Evolutionary conservation across 176 grass and related monocot genomes (phyloP), one percentile per base, ranked within the genome.

Genomic region (bread wheat (Triticum aestivum)): DNA sequence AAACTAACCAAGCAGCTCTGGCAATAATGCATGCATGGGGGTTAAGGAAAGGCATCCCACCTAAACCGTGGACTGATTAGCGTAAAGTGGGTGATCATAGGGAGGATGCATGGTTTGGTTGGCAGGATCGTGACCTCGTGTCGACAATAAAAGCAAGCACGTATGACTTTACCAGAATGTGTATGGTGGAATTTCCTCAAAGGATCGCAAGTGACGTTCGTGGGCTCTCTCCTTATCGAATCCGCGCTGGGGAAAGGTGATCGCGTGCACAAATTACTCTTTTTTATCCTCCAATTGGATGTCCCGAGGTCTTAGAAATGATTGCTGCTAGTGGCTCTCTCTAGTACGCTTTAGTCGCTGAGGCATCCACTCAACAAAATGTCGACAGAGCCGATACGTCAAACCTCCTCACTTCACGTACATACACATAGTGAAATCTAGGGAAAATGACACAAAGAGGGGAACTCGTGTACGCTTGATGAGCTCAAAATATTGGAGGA

Each of bases 61-160:
- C 75, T 41, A 51, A 71, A 58, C 44, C 33, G 5, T 37, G 61
- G 26, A 21, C 37, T 2, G 49, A 59, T 69, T 70, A 83, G 51
- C n/a, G 59, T 51, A 51, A 29, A 32, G 79, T 3, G 75, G 42
- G 78, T 61, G 21, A 61, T 61, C 56, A n/a, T n/a, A 52, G 41
- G 41, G 41, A 41, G 8, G 39, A 8, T 9, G 39, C 8, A 8
- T 6, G 2, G 78, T 73, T 73, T 73, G 85, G 85, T 75, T 34
- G 78, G 65, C 65, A 59, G 41, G 79, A 87, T 32, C 4, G 61
- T 11, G 85, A 75, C 78, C 56, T 65, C 77, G 68, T 81, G 67
- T 81, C 68, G 51, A 72, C 24, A 35, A 42, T 10, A 64, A 86
- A 79, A 79, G 76, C 65, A 11, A 32, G 17, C 8, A 39, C 38